A percentile compares a stretch with the other conserved stretches of the same genome.
Conservation (phyloP, 2,329 filamentous ascomycete species). For the Penicillium sp. region DNA sequence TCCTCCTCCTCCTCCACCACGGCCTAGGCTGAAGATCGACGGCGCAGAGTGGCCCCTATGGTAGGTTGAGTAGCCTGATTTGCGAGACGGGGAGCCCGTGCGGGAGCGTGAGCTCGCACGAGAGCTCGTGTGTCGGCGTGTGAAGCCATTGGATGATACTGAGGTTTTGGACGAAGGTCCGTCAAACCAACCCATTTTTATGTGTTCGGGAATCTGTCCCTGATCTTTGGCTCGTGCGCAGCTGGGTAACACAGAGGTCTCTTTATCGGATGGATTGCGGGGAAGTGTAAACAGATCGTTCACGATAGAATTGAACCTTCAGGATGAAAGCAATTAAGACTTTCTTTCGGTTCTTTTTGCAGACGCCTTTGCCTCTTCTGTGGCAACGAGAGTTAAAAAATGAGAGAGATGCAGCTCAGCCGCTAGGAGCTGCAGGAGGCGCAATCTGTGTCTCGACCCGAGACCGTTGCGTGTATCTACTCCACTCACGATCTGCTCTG, state of each 20-base stretch:
- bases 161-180: slow-evolving; percentile 31
- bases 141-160: slow-evolving; percentile 29
- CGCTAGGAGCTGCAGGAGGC: slow-evolving; percentile 23
- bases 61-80: slow-evolving; percentile 39
- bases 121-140: slow-evolving; percentile 37
- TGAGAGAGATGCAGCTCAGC: slow-evolving; percentile 22
- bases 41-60: slow-evolving; percentile 42
- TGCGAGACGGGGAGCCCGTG: slow-evolving; percentile 36
- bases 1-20: slow-evolving; percentile 30
- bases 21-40: slow-evolving; percentile 48
- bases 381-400: slow-evolving; percentile 17
- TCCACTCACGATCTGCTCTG: slow-evolving; percentile 4
- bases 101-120: slow-evolving; percentile 15
- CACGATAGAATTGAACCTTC: neutral
- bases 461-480: slow-evolving; percentile 12
- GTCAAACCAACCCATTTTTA: slow-evolving; percentile 50
- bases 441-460: slow-evolving; percentile 18
- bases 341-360: neutral
- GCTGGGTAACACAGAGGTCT: neutral
- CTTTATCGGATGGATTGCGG: neutral
- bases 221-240: neutral
- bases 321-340: neutral
- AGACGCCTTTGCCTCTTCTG: slow-evolving; percentile 11
- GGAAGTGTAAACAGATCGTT: neutral
- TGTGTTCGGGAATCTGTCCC: neutral